Percentiles rank a stretch among this genome's conserved stretches.
phyloP scores from a whole-genome alignment of 2,329 filamentous ascomycete species.

The Escovopsis sp. region DNA sequence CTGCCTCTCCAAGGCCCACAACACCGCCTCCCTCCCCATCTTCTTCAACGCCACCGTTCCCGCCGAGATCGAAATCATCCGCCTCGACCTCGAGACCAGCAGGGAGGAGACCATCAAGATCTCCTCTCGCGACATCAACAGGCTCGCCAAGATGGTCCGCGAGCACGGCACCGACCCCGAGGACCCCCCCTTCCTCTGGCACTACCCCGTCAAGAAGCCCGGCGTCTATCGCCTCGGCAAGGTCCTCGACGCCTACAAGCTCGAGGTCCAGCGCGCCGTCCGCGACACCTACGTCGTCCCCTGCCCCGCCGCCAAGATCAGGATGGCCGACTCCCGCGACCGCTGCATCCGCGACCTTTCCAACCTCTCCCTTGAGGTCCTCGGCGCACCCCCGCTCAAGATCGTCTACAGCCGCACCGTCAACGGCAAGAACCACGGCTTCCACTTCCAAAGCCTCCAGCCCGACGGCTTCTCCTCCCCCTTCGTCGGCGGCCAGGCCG shows the following conservation, averaged over 20 bases:
- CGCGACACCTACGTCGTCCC: slow-evolving; percentile 72
- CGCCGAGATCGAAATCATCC: slow-evolving; percentile 73
- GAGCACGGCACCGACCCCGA: slow-evolving; percentile 49
- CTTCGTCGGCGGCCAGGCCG: slow-evolving; percentile 45
- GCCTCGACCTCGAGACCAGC: slow-evolving; percentile 70
- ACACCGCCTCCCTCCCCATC: slow-evolving; percentile 57
- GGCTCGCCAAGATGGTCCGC: slow-evolving; percentile 53
- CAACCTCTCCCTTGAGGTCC: slow-evolving; percentile 65
- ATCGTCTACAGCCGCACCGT: slow-evolving; percentile 83
- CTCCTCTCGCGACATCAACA: slow-evolving; percentile 55
- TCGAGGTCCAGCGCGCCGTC: slow-evolving; percentile 67
- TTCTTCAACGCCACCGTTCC: slow-evolving; percentile 89
- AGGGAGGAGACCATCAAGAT: slow-evolving; percentile 68
- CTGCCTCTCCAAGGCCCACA: slow-evolving; percentile 55
- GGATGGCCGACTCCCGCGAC: slow-evolving; percentile 42
- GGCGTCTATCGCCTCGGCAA: slow-evolving; percentile 75
- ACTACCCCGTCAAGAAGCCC: slow-evolving; percentile 65
- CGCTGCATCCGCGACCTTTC: slow-evolving; percentile 83
- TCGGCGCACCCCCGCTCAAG: slow-evolving; percentile 79
- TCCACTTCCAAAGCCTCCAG: slow-evolving; percentile 85
- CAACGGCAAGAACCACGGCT: slow-evolving; percentile 68
- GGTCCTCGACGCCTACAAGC: slow-evolving; percentile 83
- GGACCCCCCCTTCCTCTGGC: slow-evolving; percentile 48
- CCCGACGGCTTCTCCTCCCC: slow-evolving; percentile 75
- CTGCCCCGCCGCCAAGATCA: slow-evolving; percentile 68